These are phyloP conservation scores for Trapa bicornis DNA, from an alignment of 345 rosid genomes.

Conservation along the genomic window DNA sequence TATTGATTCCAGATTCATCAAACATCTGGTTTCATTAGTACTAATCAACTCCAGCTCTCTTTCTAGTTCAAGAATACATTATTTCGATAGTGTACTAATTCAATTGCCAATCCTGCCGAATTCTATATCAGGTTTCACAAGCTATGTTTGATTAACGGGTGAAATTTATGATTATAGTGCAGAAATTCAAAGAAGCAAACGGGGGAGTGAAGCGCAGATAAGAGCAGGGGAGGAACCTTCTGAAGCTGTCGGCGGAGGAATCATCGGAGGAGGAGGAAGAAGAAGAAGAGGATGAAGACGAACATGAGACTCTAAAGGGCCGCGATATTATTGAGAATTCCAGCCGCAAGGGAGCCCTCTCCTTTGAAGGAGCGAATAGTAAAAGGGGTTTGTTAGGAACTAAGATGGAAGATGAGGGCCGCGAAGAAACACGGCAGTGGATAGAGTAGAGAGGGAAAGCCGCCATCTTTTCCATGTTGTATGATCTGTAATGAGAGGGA, in stretches of 20 bases:
- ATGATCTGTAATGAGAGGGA: not conserved
- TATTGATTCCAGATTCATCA: not conserved
- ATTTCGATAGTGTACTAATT: no score
- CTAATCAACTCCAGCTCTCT: not conserved
- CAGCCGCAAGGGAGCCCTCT: conserved; percentile 7
- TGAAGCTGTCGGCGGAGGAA: conserved; percentile 34
- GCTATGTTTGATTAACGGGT: no score
- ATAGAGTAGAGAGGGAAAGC: not conserved
- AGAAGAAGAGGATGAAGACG: conserved; percentile 20
- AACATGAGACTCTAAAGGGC: conserved; percentile 20
- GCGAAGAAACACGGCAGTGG: not conserved
- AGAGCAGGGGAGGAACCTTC: conserved; percentile 31
- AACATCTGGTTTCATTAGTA: not conserved
- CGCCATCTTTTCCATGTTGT: not conserved
- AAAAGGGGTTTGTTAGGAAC: conserved; percentile 7
- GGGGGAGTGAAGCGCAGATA: not conserved
- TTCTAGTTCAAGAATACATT: not conserved
- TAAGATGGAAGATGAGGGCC: not conserved
- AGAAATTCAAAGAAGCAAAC: not conserved
- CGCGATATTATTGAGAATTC: conserved; percentile 13
- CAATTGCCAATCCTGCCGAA: no score
- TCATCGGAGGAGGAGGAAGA: conserved; percentile 22
- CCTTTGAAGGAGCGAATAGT: conserved; percentile 13
- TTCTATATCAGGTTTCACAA: no score
- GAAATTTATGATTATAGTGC: no score